Evolutionary conservation across 2,329 filamentous ascomycete species (phyloP), one percentile per base, ranked within the genome.

Genomic region (Ophiostoma sp.): DNA sequence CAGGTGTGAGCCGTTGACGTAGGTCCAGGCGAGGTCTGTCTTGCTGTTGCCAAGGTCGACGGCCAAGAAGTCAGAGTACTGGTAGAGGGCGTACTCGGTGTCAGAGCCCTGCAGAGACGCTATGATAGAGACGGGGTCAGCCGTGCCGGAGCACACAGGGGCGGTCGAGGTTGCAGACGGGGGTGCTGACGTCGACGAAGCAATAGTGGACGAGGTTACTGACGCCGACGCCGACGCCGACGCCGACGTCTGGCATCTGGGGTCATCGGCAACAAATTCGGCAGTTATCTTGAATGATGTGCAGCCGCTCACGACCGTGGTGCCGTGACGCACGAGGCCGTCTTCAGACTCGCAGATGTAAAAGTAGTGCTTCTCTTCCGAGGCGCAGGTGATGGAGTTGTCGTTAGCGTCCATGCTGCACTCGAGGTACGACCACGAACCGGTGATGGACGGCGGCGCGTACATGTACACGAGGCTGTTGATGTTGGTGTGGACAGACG

Each of bases 401-500:
- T 57, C 52, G 1, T 13, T 57, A 8, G 3, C 52, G 52, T 20
- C 15, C 6, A 57, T 57, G 52, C 52, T 57, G 52, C 52, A 57
- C 52, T 57, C 52, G n/a, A 57, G 52, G 23, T 57, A 57, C n/a
- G 52, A 57, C 52, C 52, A 27, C 10, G 52, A 17, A 4, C 52
- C 52, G n/a, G 10, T 31, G 20, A 57, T 57, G 23, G 52, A 31
- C 52, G 52, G 27, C 10, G 52, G 3, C 5, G 52, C 52, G 17
- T 57, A 57, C 52, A 57, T 15, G 52, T 57, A 57, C 52, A 57
- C 52, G 23, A 57, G 52, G 52, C 52, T 57, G 52, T 57, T 57
- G n/a, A n/a, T 57, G 52, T 23, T 57, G n/a, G 52, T 57, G 23
- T 57, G 52, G 10, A 57, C n/a, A 1, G 52, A 27, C 4, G 52